Evolutionary conservation across 495 filamentous ascomycete genomes (phyloP).

Genomic region (Penicillium canescens): DNA sequence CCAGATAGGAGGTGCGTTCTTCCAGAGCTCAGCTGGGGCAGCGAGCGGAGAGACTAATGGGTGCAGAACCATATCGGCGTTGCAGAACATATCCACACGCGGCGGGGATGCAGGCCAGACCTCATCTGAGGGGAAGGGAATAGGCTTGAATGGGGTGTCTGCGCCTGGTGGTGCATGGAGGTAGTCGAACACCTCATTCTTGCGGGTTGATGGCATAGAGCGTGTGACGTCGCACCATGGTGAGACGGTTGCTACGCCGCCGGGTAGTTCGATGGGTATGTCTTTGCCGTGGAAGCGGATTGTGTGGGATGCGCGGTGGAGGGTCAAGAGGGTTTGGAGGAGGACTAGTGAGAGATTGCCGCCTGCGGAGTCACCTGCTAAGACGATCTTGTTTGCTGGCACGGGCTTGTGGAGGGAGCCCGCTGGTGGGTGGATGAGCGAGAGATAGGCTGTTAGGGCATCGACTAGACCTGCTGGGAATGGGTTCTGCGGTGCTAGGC

Average conservation of each 20-base stretch:
- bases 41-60: conserved; percentile 74
- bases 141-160: conserved; percentile 31
- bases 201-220: conserved; percentile 66
- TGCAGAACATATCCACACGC: conserved; percentile 67
- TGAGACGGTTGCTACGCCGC: conserved; percentile 61
- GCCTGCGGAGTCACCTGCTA: conserved; percentile 88
- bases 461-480: conserved; percentile 86
- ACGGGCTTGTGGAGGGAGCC: conserved; percentile 73
- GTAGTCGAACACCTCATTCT: conserved; percentile 72
- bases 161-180: conserved; percentile 49
- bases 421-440: conserved; percentile 75
- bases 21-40: conserved; percentile 60
- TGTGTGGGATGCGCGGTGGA: conserved; percentile 54
- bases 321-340: conserved; percentile 70
- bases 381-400: conserved; percentile 66
- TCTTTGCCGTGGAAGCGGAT: conserved; percentile 65
- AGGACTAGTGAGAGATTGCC: conserved; percentile 75
- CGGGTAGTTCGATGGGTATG: conserved; percentile 67
- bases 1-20: conserved; percentile 66
- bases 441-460: conserved; percentile 78
- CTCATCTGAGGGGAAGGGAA: conserved; percentile 48
- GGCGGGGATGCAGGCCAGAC: conserved; percentile 75
- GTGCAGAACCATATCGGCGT: conserved; percentile 63
- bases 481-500: conserved; percentile 79
- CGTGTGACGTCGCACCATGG: conserved; percentile 80